phyloP scores from a whole-genome alignment of 495 filamentous ascomycete species.

The Hypoxylon intermedium region DNA sequence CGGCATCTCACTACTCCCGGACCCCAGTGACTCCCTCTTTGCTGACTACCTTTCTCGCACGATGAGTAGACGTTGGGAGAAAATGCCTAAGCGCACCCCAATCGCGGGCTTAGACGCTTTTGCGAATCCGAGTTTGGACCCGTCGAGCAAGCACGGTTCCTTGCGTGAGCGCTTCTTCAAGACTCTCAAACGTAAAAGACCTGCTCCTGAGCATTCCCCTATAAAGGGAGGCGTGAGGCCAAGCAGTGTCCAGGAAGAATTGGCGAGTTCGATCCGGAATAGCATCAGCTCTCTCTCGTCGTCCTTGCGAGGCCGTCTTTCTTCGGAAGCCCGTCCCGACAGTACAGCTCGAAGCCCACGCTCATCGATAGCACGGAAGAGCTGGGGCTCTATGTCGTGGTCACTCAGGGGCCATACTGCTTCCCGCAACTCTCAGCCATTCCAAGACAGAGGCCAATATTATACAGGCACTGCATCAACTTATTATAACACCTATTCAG shows the following conservation, averaged over 20 bases:
- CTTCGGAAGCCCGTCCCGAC: slow-evolving; percentile 3
- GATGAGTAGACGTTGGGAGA: slow-evolving; percentile 20
- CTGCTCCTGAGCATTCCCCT: background rate
- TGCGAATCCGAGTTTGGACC: background rate
- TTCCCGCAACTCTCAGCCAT: slow-evolving; percentile 10
- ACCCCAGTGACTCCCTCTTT: background rate
- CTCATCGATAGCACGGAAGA: slow-evolving; percentile 28
- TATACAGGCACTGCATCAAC: slow-evolving; percentile 5
- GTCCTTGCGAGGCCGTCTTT: slow-evolving; percentile 18
- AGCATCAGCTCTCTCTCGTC: slow-evolving; percentile 28
- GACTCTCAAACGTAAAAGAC: slow-evolving; percentile 12
- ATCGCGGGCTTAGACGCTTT: background rate
- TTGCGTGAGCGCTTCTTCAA: slow-evolving; percentile 14
- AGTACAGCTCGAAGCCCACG: slow-evolving; percentile 7
- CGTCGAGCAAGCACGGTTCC: background rate
- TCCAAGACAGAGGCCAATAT: slow-evolving; percentile 11
- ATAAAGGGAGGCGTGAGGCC: background rate
- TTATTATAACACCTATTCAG: slow-evolving; percentile 2
- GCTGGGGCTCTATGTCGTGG: slow-evolving; percentile 36
- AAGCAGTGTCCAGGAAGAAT: background rate
- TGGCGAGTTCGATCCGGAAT: slow-evolving; percentile 10
- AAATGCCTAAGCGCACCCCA: background rate
- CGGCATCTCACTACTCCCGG: background rate
- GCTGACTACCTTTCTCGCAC: background rate
- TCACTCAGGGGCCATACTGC: slow-evolving; percentile 30